Conservation (phyloP, 129 eudicot genomes). For the Centella asiatica region DNA sequence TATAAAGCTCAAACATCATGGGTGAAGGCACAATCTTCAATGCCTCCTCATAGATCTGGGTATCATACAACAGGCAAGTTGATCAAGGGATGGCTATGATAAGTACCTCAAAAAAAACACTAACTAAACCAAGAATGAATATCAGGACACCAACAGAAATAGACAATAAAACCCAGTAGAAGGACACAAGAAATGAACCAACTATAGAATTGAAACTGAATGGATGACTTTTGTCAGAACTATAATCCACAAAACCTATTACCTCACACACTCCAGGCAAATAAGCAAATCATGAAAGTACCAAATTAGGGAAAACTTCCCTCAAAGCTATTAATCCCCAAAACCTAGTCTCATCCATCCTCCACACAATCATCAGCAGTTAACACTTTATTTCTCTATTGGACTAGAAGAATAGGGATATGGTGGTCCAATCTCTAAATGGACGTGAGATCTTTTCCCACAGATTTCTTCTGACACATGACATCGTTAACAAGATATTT, state of each 20-base stretch:
- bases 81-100: not conserved
- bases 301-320: too few species aligned
- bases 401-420: not conserved
- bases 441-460: not conserved
- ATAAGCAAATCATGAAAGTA: too few species aligned
- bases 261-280: too few species aligned
- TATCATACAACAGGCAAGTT: constrained; percentile 10
- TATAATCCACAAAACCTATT: not conserved
- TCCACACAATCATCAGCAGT: not conserved
- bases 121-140: not conserved
- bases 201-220: not conserved
- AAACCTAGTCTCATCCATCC: too few species aligned
- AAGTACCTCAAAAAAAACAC: not conserved
- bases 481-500: not conserved
- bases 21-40: constrained; percentile 46
- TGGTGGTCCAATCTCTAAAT: not conserved
- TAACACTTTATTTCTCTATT: not conserved
- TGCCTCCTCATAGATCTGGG: constrained; percentile 79
- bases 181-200: not conserved
- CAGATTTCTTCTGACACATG: not conserved
- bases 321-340: too few species aligned
- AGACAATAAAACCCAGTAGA: not conserved
- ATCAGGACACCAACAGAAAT: not conserved
- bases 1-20: constrained; percentile 45
- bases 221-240: not conserved